Conservation (phyloP, 1,284 basidiomycete genomes). For the Psilocybe mexicana region DNA sequence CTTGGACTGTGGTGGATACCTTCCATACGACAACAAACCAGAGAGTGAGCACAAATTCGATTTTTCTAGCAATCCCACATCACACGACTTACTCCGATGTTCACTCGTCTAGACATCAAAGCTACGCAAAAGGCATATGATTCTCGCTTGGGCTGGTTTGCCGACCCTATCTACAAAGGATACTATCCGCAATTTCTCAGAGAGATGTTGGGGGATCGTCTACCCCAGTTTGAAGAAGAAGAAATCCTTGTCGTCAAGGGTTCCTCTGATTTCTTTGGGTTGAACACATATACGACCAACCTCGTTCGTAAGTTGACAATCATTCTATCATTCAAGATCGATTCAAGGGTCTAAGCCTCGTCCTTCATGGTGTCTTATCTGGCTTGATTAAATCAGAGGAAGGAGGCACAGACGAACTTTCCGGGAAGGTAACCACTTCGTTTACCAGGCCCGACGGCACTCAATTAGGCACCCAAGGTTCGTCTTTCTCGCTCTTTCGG, state of each 20-base stretch:
- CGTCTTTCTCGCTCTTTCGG: constrained; percentile 8
- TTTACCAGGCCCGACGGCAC: constrained; percentile 67
- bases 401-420: constrained; percentile 65
- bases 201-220: constrained; percentile 59
- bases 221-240: constrained; percentile 65
- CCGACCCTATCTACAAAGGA: constrained; percentile 76
- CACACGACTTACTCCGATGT: background rate
- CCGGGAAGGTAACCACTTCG: constrained; percentile 61
- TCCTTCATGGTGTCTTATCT: background rate
- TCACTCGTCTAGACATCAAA: constrained; percentile 46
- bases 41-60: constrained; percentile 48
- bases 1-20: constrained; percentile 69
- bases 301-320: constrained; percentile 51
- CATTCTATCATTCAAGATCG: background rate
- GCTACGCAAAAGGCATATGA: constrained; percentile 69
- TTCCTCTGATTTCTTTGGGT: constrained; percentile 71
- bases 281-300: constrained; percentile 77
- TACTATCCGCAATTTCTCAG: constrained; percentile 67
- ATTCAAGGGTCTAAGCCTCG: no score
- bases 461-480: constrained; percentile 68
- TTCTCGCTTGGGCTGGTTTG: constrained; percentile 65
- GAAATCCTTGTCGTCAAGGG: constrained; percentile 65
- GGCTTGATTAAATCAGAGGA: constrained; percentile 40
- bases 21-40: constrained; percentile 65
- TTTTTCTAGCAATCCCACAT: background rate